Conservation (phyloP, 805 yeast species). For the Cyberlindnera bimundalis region DNA sequence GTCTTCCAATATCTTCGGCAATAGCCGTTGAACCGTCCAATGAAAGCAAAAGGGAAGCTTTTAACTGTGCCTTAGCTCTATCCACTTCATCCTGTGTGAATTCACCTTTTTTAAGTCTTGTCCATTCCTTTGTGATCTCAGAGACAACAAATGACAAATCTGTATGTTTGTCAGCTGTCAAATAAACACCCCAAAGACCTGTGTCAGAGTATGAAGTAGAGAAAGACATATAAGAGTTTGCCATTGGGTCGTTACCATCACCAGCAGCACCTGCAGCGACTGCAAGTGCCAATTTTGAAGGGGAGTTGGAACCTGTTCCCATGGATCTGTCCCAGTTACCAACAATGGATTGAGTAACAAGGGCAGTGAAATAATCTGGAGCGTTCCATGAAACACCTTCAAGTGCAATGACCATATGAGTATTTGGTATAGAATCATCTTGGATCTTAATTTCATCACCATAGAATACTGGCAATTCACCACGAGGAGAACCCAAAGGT, state of each 20-base stretch:
- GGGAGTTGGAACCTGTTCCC: conserved; percentile 79
- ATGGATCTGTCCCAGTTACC: conserved; percentile 97
- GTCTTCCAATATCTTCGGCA: conserved; percentile 98
- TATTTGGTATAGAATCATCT: conserved; percentile 79
- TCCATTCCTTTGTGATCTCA: conserved; percentile 85
- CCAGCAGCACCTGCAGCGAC: conserved; percentile 56
- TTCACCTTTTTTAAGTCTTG: conserved; percentile 72
- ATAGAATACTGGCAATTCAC: conserved; percentile 70
- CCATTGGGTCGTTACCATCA: conserved; percentile 60
- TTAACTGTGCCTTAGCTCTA: conserved; percentile 90
- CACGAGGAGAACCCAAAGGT: conserved; percentile 64
- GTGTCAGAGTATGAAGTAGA: conserved; percentile 97
- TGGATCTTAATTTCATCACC: conserved; percentile 85
- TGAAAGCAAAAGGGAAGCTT: conserved; percentile 85
- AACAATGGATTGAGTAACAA: conserved; percentile 93
- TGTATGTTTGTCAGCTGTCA: conserved; percentile 68
- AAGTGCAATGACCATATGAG: conserved; percentile 91
- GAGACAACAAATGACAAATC: conserved; percentile 65
- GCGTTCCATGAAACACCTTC: conserved; percentile 98
- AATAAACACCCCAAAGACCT: conserved; percentile 95
- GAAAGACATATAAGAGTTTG: conserved; percentile 94
- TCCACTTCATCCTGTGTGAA: conserved; percentile 83
- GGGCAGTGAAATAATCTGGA: conserved; percentile 90
- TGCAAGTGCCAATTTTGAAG: conserved; percentile 74
- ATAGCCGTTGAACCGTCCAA: conserved; percentile 93